These are phyloP conservation scores for Sphaerostilbella broomeana DNA, from an alignment of 2,329 filamentous ascomycete genomes.

Conservation along the genomic window DNA sequence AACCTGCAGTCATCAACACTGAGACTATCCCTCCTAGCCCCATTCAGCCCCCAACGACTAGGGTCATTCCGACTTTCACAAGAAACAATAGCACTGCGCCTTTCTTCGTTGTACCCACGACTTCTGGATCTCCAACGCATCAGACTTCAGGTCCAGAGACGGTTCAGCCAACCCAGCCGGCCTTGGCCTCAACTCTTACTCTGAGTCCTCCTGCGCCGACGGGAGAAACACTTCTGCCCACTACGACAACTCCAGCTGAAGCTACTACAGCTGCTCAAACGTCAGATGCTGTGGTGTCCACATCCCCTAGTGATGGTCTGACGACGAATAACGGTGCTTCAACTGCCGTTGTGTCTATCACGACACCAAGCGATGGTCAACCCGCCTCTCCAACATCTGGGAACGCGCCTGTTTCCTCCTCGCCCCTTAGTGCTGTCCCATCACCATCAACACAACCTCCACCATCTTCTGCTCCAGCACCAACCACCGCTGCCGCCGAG, in stretches of 20 bases:
- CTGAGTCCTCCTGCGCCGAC: background rate
- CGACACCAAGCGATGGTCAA: background rate
- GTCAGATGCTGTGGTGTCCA: background rate
- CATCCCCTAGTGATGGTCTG: background rate
- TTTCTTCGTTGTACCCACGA: background rate
- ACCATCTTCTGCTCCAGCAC: background rate
- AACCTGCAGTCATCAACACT: background rate
- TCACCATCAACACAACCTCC: background rate
- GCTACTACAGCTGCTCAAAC: background rate
- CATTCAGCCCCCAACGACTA: slow-evolving; percentile 1
- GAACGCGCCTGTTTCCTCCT: background rate
- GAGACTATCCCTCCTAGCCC: background rate
- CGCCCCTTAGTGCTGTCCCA: background rate
- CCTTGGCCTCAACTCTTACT: background rate
- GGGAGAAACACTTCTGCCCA: background rate
- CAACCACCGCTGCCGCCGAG: background rate
- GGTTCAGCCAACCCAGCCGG: background rate
- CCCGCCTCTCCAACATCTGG: background rate
- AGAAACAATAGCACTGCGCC: background rate
- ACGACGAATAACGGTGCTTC: background rate
- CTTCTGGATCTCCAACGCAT: background rate
- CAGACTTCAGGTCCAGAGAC: background rate
- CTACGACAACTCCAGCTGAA: background rate
- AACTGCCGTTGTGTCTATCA: background rate
- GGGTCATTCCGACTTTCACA: background rate